These are phyloP conservation scores for Microsporum audouinii DNA, from an alignment of 2,329 filamentous ascomycete species.

Conservation along the genomic window DNA sequence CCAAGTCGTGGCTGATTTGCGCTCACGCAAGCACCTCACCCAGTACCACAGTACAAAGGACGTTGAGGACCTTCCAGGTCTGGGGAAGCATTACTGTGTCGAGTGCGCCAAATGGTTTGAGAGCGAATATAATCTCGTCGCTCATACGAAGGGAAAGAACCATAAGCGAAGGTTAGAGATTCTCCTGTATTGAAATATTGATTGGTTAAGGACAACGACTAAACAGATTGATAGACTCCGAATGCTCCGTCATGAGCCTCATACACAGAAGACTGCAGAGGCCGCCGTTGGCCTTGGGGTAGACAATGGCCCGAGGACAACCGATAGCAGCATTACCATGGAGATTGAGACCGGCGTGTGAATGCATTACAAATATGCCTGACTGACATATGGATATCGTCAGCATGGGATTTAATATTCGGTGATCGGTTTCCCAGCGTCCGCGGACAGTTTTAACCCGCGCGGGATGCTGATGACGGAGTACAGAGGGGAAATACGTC, in stretches of 20 bases:
- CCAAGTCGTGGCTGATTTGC: conserved; percentile 75
- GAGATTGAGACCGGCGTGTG: conserved; percentile 25
- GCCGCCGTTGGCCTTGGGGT: conserved; percentile 58
- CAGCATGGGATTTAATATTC: background rate
- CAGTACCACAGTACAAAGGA: conserved; percentile 70
- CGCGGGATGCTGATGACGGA: background rate
- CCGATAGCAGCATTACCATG: conserved; percentile 17
- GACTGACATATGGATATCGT: background rate
- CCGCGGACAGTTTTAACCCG: background rate
- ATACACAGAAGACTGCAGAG: conserved; percentile 76
- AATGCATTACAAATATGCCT: background rate
- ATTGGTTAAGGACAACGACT: background rate
- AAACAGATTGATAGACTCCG: conserved; percentile 50
- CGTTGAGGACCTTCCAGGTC: conserved; percentile 72
- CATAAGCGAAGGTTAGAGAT: conserved; percentile 69
- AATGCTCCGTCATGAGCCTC: conserved; percentile 70
- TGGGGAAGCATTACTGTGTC: conserved; percentile 77
- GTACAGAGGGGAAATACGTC: background rate
- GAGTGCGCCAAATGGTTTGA: conserved; percentile 98
- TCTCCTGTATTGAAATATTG: conserved; percentile 10
- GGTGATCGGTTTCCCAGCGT: background rate
- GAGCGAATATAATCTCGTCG: conserved; percentile 60
- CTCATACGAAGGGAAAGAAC: conserved; percentile 76
- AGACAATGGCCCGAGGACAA: conserved; percentile 49
- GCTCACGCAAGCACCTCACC: conserved; percentile 65